Base-by-base conservation (phyloP, 2,329 filamentous ascomycete genomes). In the Thelonectria rubi region DNA sequence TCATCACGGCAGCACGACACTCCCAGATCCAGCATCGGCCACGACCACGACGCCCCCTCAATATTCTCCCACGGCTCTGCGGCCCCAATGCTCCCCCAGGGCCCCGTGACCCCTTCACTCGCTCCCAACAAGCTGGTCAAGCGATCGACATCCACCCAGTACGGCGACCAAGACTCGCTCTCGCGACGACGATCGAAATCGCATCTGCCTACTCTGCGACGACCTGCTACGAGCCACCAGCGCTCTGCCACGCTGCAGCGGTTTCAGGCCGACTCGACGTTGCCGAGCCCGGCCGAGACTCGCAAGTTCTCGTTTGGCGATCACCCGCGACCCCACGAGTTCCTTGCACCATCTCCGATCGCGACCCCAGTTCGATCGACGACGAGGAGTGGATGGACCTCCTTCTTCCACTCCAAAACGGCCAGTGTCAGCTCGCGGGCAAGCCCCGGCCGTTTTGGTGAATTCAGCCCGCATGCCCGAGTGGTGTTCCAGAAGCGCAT, bases 171-270 rank as follows among this genome's bases (percentile, higher is more conserved):
- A 49, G 78, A 81, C 6, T 73, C 79, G 45, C 66, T 79, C 32
- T 73, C 78, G 30, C 79, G 81, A 60, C 81, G 80, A 60, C 80
- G 83, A 64, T 82, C 88, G 32, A 86, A 79, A 65, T 84, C 88
- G 49, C 86, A 90, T 70, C 80, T 91, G 63, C 84, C 87, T 2
- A 87, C 85, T 20, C 82, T 94, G 61, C 87, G 89, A 60, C 82
- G 91, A 69, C 91, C 91, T 54, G 90, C 90, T 47, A 94, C 91
- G 17, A 93, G 91, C 74, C 91, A 93, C 72, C 90, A 94, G 74
- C 84, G 91, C 69, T 91, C 89, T 47, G 88, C 87, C 34, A 92
- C 89, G 1, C 78, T 92, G 26, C 87, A 91, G 67, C 84, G 88
- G 63, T 74, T 79, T 26, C 75, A 78, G 55, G 72, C 74, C 15